phyloP scores from a whole-genome alignment of 2,329 filamentous ascomycete genomes.

The Pseudopithomyces maydicus region DNA sequence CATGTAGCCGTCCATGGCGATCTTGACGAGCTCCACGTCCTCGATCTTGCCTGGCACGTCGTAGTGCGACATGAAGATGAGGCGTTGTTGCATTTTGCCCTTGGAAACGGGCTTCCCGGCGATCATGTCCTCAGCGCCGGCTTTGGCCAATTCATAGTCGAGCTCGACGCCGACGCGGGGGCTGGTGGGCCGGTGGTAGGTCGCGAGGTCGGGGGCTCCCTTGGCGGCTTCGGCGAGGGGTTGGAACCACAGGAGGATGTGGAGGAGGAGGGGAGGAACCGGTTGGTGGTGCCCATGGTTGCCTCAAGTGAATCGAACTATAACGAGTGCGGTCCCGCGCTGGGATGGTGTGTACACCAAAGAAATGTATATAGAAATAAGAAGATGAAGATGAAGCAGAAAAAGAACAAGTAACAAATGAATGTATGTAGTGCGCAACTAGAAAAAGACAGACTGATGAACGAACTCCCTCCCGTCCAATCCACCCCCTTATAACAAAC shows the following conservation, averaged over 20 bases:
- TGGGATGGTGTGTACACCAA: background rate
- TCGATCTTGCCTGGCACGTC: background rate
- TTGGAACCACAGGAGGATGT: slow-evolving; percentile 2
- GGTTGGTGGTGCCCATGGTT: background rate
- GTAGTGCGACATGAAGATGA: slow-evolving; percentile 4
- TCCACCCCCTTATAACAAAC: too few species aligned
- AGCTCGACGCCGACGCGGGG: slow-evolving; percentile 1
- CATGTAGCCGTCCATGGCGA: slow-evolving; percentile 2
- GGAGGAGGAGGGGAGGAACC: background rate
- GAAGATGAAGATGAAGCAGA: background rate
- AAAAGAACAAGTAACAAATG: too few species aligned
- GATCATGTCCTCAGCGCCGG: background rate
- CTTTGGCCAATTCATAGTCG: background rate
- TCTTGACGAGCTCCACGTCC: background rate
- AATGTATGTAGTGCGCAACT: too few species aligned
- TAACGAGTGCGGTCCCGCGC: background rate
- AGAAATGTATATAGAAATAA: too few species aligned
- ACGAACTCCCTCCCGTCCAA: too few species aligned
- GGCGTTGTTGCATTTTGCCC: background rate
- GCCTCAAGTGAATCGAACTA: too few species aligned
- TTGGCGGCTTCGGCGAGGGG: background rate
- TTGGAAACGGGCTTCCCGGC: background rate
- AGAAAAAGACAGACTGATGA: too few species aligned
- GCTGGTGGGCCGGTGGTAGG: background rate
- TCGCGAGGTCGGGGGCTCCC: background rate